Evolutionary conservation across 2,329 filamentous ascomycete species (phyloP).

Genomic region (Dactylellina cionopaga): DNA sequence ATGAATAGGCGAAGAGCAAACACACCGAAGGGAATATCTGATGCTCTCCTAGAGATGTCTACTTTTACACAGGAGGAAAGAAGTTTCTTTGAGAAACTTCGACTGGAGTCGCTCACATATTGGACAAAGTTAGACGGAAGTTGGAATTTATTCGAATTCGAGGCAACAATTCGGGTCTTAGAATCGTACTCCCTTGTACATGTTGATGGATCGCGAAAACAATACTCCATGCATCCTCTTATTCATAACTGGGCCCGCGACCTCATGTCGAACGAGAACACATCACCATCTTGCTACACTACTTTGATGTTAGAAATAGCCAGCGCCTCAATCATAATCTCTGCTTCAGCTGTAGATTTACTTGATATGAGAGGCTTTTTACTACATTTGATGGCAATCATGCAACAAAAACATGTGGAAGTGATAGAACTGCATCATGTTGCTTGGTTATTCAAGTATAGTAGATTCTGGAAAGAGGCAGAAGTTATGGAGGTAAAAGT

Average conservation of each 20-base stretch:
- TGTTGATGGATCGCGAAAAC: background rate
- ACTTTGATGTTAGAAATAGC: background rate
- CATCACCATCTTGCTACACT: background rate
- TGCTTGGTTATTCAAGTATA: slow-evolving; percentile 19
- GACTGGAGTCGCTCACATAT: too few relatives aligned
- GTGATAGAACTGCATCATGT: background rate
- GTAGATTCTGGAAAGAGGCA: slow-evolving; percentile 8
- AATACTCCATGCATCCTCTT: background rate
- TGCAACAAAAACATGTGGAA: background rate
- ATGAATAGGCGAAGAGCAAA: background rate
- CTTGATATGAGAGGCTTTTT: background rate
- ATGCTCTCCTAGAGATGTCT: background rate
- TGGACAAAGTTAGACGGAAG: background rate
- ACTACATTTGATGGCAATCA: background rate
- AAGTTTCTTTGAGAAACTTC: too few relatives aligned
- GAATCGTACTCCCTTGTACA: background rate
- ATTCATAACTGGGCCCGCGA: background rate
- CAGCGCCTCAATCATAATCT: background rate
- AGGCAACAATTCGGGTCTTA: background rate
- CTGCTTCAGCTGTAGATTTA: background rate
- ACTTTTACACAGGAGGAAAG: background rate
- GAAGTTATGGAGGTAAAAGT: slow-evolving; percentile 9
- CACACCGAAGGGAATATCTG: background rate
- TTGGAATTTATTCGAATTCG: background rate
- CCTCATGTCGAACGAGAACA: background rate